These are phyloP conservation scores for Boletus sp. DNA, from an alignment of 768 basidiomycete species.

Conservation along the genomic window DNA sequence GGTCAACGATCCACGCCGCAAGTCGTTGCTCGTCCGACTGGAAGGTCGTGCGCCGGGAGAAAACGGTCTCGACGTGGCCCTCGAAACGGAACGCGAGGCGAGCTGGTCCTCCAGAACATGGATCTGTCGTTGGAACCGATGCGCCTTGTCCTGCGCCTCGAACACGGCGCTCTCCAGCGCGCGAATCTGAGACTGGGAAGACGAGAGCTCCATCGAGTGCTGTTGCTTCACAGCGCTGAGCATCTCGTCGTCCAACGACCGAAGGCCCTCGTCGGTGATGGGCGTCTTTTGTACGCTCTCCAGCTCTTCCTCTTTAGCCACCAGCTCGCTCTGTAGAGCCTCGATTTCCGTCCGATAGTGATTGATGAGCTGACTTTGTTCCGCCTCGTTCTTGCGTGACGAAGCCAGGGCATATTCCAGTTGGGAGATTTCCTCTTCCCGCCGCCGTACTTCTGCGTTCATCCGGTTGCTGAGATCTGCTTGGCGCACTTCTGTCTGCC, in stretches of 20 bases:
- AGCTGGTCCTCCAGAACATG: slow-evolving; percentile 66
- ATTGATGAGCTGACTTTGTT: slow-evolving; percentile 62
- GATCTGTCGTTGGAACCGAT: slow-evolving; percentile 68
- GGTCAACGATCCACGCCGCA: slow-evolving; percentile 37
- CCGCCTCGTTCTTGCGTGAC: slow-evolving; percentile 46
- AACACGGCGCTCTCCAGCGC: slow-evolving; percentile 71
- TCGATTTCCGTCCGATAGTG: slow-evolving; percentile 72
- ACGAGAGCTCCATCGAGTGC: slow-evolving; percentile 76
- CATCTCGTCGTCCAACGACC: slow-evolving; percentile 73
- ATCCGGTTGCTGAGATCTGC: slow-evolving; percentile 61
- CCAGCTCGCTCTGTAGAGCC: slow-evolving; percentile 59
- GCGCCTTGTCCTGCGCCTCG: slow-evolving; percentile 67
- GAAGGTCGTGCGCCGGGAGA: slow-evolving; percentile 47
- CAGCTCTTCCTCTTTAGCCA: slow-evolving; percentile 64
- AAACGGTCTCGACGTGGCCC: slow-evolving; percentile 43
- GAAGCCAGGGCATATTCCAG: slow-evolving; percentile 55
- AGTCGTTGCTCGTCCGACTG: slow-evolving; percentile 41
- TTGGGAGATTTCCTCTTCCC: slow-evolving; percentile 52
- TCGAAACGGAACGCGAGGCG: slow-evolving; percentile 42
- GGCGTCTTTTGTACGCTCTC: slow-evolving; percentile 49
- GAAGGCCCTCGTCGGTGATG: slow-evolving; percentile 39
- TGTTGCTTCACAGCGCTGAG: slow-evolving; percentile 67
- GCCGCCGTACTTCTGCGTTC: slow-evolving; percentile 41
- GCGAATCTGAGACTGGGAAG: slow-evolving; percentile 77
- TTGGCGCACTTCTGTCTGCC: slow-evolving; percentile 53